Evolutionary conservation across 495 filamentous ascomycete genomes (phyloP).

Genomic region (Achaetomiella virescens): DNA sequence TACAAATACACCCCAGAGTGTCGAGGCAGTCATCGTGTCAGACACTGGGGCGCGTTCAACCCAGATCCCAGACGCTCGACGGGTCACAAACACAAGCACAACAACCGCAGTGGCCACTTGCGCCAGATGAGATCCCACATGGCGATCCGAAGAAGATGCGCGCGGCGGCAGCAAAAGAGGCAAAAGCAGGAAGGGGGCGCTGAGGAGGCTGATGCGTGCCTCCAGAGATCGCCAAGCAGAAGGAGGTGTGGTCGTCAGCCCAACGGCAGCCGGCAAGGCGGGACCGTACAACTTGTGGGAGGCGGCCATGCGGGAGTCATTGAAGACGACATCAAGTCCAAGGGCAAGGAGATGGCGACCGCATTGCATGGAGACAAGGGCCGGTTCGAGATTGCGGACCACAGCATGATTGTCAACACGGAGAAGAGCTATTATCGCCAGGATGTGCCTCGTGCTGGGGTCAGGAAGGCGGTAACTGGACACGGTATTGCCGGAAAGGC

Average conservation of each 20-base stretch:
- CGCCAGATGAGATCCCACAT: conserved; percentile 26
- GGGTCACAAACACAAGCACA: conserved; percentile 11
- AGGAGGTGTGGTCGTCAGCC: conserved; percentile 39
- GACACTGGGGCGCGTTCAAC: conserved; percentile 21
- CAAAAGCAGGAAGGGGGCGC: conserved; percentile 40
- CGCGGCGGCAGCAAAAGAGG: conserved; percentile 38
- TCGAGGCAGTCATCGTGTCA: conserved; percentile 20
- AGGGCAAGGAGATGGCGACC: conserved; percentile 61
- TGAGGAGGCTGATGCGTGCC: conserved; percentile 39
- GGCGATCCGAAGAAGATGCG: conserved; percentile 37
- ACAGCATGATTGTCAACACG: conserved; percentile 44
- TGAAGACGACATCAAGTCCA: conserved; percentile 47
- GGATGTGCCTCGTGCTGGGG: conserved; percentile 28
- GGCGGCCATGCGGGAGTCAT: conserved; percentile 37
- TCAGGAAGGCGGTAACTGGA: conserved; percentile 13
- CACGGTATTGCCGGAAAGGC: conserved; percentile 15
- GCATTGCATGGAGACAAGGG: conserved; percentile 36
- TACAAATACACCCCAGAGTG: conserved; percentile 35
- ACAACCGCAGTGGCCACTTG: conserved; percentile 22
- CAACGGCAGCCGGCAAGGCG: conserved; percentile 29
- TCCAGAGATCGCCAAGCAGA: conserved; percentile 44
- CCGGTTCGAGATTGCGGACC: conserved; percentile 40
- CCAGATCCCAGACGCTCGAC: conserved; percentile 9
- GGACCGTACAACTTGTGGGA: conserved; percentile 38
- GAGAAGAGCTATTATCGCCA: conserved; percentile 30